Evolutionary conservation across 192 early-diverging fungal genomes (phyloP).

Genomic region (Paraglomus brasilianum): DNA sequence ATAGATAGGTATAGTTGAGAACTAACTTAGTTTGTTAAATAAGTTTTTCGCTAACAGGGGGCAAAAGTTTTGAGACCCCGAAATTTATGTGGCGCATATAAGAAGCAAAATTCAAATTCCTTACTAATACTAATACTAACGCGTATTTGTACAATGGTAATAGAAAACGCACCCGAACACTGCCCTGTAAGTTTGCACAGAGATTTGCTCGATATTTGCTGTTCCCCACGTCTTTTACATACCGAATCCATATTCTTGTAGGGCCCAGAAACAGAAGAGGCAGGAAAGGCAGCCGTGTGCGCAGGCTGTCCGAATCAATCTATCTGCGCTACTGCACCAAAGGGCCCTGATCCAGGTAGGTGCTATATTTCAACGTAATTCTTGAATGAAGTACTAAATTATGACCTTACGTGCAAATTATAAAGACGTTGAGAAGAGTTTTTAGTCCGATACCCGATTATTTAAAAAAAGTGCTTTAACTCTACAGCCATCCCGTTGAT

Average conservation of each 20-base stretch:
- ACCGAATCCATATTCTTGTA: constrained; percentile 23
- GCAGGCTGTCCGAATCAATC: constrained; percentile 81
- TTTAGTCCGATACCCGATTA: background rate
- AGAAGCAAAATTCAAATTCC: too few species aligned
- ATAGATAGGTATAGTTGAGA: too few species aligned
- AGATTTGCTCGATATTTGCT: background rate
- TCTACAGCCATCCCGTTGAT: constrained; percentile 62
- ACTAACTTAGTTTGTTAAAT: too few species aligned
- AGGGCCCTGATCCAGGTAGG: constrained; percentile 76
- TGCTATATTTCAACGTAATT: background rate
- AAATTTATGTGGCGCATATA: too few species aligned
- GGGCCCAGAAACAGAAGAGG: constrained; percentile 69
- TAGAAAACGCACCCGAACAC: constrained; percentile 69
- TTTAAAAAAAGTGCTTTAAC: background rate
- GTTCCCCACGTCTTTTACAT: background rate
- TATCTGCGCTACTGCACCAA: constrained; percentile 70
- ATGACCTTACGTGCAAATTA: too few species aligned
- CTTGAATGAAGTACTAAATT: background rate
- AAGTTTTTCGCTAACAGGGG: too few species aligned
- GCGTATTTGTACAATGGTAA: too few species aligned
- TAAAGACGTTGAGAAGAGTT: too few species aligned
- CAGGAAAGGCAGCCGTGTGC: constrained; percentile 73
- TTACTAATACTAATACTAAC: too few species aligned
- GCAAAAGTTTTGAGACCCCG: too few species aligned
- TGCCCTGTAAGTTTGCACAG: constrained; percentile 52